Evolutionary conservation across 1,284 basidiomycete genomes (phyloP).

Genomic region (Leucoagaricus sp.): DNA sequence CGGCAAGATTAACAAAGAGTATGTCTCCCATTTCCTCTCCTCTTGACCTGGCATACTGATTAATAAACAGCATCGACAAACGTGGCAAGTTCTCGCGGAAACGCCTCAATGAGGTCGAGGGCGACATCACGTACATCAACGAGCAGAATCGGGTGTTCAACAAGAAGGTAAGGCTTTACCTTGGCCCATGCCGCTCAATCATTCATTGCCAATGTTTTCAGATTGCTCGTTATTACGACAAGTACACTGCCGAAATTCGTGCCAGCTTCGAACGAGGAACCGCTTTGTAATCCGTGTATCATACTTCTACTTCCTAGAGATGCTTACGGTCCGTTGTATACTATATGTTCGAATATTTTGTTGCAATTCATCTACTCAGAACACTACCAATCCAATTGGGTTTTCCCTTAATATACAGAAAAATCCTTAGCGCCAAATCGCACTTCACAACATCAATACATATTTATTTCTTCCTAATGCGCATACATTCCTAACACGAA

Average conservation of each 20-base stretch:
- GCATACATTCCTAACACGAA: too few species aligned
- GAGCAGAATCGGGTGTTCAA: slow-evolving; percentile 98
- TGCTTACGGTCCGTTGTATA: not conserved
- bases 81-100: slow-evolving; percentile 87
- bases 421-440: too few species aligned
- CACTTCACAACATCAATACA: too few species aligned
- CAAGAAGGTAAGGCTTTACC: slow-evolving; percentile 75
- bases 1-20: slow-evolving; percentile 93
- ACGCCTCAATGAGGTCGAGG: slow-evolving; percentile 87
- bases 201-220: slow-evolving; percentile 28
- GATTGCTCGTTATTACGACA: slow-evolving; percentile 97
- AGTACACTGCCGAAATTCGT: slow-evolving; percentile 93
- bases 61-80: slow-evolving; percentile 70
- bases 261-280: slow-evolving; percentile 96
- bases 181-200: not conserved
- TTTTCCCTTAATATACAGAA: too few species aligned
- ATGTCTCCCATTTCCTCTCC: slow-evolving; percentile 35
- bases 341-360: slow-evolving; percentile 8
- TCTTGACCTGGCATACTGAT: slow-evolving; percentile 7
- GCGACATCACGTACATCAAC: slow-evolving; percentile 99
- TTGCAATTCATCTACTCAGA: not conserved
- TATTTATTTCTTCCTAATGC: too few species aligned
- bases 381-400: not conserved
- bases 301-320: not conserved
- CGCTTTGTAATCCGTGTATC: slow-evolving; percentile 55